phyloP scores from a whole-genome alignment of 441 rosid species.

The Corymbia calophylla region DNA sequence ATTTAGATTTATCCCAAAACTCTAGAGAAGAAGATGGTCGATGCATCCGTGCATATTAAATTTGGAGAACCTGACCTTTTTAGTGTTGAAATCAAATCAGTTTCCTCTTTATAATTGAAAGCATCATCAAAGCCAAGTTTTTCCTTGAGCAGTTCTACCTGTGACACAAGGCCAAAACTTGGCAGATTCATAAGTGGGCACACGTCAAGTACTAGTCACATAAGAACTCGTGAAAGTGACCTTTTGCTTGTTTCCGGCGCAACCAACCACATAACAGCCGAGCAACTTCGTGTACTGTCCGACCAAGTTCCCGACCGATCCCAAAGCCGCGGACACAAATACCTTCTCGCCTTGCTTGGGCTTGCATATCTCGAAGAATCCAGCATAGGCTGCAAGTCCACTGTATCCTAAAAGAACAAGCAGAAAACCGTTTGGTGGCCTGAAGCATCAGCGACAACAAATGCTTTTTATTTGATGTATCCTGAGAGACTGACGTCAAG shows the following conservation, averaged over 20 bases:
- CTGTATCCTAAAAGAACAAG: slow-evolving; percentile 27
- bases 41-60: not conserved
- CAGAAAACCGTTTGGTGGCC: not conserved
- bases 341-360: slow-evolving; percentile 48
- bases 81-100: slow-evolving; percentile 41
- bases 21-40: not conserved
- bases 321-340: slow-evolving; percentile 46
- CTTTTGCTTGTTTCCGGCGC: slow-evolving; percentile 45
- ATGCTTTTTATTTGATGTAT: not conserved
- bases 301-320: slow-evolving; percentile 48
- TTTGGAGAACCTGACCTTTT: slow-evolving; percentile 21
- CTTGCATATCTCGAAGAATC: slow-evolving; percentile 37
- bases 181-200: not conserved
- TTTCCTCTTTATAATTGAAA: slow-evolving; percentile 62
- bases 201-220: not conserved
- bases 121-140: slow-evolving; percentile 76
- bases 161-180: not conserved
- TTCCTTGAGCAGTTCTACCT: slow-evolving; percentile 57
- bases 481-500: not conserved
- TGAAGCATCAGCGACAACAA: not conserved
- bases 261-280: slow-evolving; percentile 56
- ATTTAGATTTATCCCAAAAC: not conserved
- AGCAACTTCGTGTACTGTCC: slow-evolving; percentile 46
- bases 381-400: slow-evolving; percentile 55
- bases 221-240: slow-evolving; percentile 1